Evolutionary conservation across 1,139 yeast genomes (phyloP).

Genomic region (Nakaseomyces uthaithaninus): DNA sequence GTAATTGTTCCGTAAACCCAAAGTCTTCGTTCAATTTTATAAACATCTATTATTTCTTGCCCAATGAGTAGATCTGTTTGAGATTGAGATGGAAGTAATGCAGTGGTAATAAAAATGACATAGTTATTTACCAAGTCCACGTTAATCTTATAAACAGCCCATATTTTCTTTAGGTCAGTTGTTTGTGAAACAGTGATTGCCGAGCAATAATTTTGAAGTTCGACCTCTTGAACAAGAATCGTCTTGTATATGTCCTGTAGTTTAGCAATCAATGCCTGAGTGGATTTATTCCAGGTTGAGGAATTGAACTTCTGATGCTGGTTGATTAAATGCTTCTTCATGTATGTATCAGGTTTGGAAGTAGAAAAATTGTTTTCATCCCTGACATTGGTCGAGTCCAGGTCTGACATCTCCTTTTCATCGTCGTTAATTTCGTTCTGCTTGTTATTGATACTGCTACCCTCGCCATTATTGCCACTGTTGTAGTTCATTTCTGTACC

Average conservation of each 20-base stretch:
- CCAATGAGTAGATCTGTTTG: conserved; percentile 37
- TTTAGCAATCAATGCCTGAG: conserved; percentile 61
- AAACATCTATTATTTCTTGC: conserved; percentile 61
- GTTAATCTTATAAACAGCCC: conserved; percentile 65
- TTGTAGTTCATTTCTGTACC: neutral
- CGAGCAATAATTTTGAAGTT: conserved; percentile 57
- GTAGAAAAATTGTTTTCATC: neutral
- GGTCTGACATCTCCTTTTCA: conserved; percentile 1
- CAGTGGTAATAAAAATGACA: conserved; percentile 61
- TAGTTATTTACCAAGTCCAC: conserved; percentile 58
- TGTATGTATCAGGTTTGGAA: neutral
- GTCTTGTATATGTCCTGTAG: conserved; percentile 65
- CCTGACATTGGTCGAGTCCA: neutral
- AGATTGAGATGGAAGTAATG: conserved; percentile 63
- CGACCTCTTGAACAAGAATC: conserved; percentile 58
- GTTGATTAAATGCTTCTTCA: neutral
- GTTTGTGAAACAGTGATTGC: conserved; percentile 39
- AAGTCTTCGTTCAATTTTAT: conserved; percentile 66
- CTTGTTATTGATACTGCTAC: too few species aligned
- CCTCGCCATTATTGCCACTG: too few species aligned
- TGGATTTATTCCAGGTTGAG: conserved; percentile 36
- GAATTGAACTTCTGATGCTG: neutral
- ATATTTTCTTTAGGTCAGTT: conserved; percentile 49
- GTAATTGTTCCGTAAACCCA: conserved; percentile 83
- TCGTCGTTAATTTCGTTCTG: too few species aligned